Percentiles rank a stretch among this genome's conserved stretches.
Evolutionary conservation across 108 stramenopile species (phyloP).

Genomic region (Licmophora abbreviata): DNA sequence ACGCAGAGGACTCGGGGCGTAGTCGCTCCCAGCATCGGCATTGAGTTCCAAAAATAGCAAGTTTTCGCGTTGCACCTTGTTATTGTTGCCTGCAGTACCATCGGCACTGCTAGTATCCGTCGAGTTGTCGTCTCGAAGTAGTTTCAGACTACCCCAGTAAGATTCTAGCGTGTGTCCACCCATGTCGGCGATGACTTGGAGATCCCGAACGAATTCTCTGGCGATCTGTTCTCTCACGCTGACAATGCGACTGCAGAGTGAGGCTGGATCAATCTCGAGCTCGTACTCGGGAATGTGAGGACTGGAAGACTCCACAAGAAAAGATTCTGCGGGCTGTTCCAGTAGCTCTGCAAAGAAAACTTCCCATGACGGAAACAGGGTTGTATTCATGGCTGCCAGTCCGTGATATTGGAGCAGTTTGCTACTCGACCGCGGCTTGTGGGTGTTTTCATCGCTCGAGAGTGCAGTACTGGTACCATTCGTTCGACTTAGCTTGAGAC

Average conservation of each 20-base stretch:
- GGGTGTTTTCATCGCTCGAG: neutral
- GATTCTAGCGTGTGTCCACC: conserved; percentile 27
- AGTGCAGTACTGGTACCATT: conserved; percentile 4
- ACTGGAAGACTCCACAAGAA: conserved; percentile 24
- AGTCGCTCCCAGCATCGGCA: conserved; percentile 7
- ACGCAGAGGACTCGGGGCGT: conserved; percentile 45
- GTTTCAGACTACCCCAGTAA: conserved; percentile 18
- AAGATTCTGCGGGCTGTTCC: conserved; percentile 31
- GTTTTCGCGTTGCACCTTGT: conserved; percentile 8
- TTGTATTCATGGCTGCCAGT: conserved; percentile 51
- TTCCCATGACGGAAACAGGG: conserved; percentile 68
- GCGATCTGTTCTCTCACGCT: conserved; percentile 68
- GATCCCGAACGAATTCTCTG: conserved; percentile 44
- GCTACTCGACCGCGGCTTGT: conserved; percentile 15
- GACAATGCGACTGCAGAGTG: conserved; percentile 46
- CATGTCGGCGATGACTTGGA: conserved; percentile 51
- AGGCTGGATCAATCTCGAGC: conserved; percentile 61
- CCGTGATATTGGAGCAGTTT: conserved; percentile 60
- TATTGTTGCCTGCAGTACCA: conserved; percentile 10
- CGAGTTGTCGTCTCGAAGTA: conserved; percentile 11
- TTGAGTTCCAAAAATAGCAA: conserved; percentile 22
- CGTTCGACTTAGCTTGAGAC: neutral
- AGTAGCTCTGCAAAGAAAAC: conserved; percentile 54
- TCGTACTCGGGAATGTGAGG: conserved; percentile 25
- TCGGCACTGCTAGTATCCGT: neutral